Conservation (phyloP, 75 land plant genomes). For the Azolla pinnata region DNA sequence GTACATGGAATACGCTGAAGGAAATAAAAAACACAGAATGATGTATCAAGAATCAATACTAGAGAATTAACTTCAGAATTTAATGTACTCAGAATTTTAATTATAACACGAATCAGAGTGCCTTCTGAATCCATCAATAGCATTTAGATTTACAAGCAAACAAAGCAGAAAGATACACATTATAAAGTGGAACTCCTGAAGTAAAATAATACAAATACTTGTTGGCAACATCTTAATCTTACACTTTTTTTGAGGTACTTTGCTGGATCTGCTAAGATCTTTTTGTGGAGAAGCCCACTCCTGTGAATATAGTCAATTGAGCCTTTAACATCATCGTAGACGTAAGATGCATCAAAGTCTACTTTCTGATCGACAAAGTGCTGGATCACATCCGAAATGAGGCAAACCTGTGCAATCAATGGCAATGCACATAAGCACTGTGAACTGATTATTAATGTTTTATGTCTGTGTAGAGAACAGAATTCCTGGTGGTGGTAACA, state of each 20-base stretch:
- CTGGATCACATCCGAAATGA: constrained; percentile 88
- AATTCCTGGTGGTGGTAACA: too few species aligned
- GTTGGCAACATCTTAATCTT: constrained; percentile 9
- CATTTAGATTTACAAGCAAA: too few species aligned
- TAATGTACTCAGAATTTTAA: too few species aligned
- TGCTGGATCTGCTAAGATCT: constrained; percentile 62
- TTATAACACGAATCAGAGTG: too few species aligned
- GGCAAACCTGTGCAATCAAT: constrained; percentile 85
- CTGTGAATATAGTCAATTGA: constrained; percentile 70
- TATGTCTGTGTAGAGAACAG: too few species aligned
- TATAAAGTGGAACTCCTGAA: too few species aligned
- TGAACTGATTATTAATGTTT: too few species aligned
- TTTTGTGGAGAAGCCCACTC: constrained; percentile 67
- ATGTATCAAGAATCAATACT: background rate
- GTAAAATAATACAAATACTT: background rate
- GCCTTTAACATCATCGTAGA: constrained; percentile 78
- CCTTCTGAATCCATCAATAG: too few species aligned
- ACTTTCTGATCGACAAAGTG: constrained; percentile 86
- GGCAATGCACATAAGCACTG: too few species aligned
- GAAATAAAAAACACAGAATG: background rate
- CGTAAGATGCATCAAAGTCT: constrained; percentile 82
- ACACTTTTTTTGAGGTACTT: constrained; percentile 87
- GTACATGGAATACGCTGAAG: background rate
- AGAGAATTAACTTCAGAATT: too few species aligned
- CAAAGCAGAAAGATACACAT: too few species aligned